Evolutionary conservation across 768 basidiomycete species (phyloP), one percentile per base, ranked within the genome.

Genomic region (Thelephora aurantiotincta): DNA sequence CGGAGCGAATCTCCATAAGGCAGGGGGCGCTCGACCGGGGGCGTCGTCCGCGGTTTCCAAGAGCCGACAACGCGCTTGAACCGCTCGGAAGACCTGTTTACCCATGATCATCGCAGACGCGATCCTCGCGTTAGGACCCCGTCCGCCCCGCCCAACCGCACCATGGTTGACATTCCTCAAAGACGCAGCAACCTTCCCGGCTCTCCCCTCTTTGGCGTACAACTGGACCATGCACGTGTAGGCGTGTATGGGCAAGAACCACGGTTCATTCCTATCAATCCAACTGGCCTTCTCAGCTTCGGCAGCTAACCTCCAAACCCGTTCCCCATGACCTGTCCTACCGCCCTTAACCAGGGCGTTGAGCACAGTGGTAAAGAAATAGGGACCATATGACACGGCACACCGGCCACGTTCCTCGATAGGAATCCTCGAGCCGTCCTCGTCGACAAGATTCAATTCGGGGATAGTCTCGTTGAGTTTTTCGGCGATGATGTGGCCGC

Each of bases 191-290:
- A 16, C 38, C 52, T 58, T 59, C 38, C 56, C 59, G n/a, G 68
- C 22, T 22, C 14, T 41, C 22, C 38, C 69, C 57, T 75, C 71
- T 3, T 58, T 54, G 1, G 65, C 70, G 51, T 82, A 86, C 30
- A 74, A 64, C 43, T 77, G 68, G 48, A 90, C 58, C 77, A 88
- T 84, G 44, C 73, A 63, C 1, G 82, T 88, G 58, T 85, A 89
- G 1, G 81, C 77, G 7, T 78, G 68, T 2, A 78, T 62, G 6
- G 78, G 74, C 16, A 89, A 61, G 46, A 68, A 67, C 86, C 86
- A 91, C 0, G 80, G 76, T 18, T 51, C 41, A 19, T 61, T 51
- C 11, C 47, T 51, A 6, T 58, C 56, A 0, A 55, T 46, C 70
- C 74, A 76, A 51, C 82, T 85, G 22, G 61, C 62, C 33, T 58